Conservation (phyloP, 148 eudicot species). For the Polygonum aviculare region DNA sequence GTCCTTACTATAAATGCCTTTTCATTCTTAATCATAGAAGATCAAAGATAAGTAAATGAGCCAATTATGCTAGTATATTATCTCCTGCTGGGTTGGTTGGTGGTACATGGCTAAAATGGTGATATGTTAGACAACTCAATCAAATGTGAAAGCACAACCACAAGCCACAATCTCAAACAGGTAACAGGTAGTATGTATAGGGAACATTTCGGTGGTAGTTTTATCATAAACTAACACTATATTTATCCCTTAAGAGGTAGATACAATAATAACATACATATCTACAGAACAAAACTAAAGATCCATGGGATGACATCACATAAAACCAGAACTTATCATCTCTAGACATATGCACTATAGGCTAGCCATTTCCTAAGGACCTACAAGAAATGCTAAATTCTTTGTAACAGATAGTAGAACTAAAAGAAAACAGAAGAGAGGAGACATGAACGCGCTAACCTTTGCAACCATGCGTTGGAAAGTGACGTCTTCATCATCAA, state of each 20-base stretch:
- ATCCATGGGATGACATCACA: too few species aligned
- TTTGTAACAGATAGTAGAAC: not conserved
- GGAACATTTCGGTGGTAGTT: not conserved
- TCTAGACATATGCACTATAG: not conserved
- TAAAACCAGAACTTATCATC: not conserved
- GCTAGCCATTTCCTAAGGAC: not conserved
- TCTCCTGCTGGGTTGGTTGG: not conserved
- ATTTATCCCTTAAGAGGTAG: not conserved
- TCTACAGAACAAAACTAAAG: not conserved
- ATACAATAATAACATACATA: not conserved
- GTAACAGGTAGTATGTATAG: not conserved
- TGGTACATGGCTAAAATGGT: not conserved
- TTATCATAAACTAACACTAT: too few species aligned
- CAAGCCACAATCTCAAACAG: not conserved
- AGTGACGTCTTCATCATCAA: conserved; percentile 86
- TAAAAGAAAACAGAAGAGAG: conserved; percentile 4
- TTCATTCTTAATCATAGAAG: not conserved
- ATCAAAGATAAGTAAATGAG: not conserved
- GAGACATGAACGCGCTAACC: conserved; percentile 63
- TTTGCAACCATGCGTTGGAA: conserved; percentile 99
- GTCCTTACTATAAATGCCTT: not conserved
- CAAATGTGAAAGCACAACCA: not conserved
- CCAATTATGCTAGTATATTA: not conserved
- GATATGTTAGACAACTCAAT: not conserved
- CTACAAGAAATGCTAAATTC: not conserved